A percentile compares a stretch with the other conserved stretches of the same genome.
These are phyloP conservation scores for Penicillium arizonense DNA, from an alignment of 495 filamentous ascomycete genomes.

Conservation along the genomic window DNA sequence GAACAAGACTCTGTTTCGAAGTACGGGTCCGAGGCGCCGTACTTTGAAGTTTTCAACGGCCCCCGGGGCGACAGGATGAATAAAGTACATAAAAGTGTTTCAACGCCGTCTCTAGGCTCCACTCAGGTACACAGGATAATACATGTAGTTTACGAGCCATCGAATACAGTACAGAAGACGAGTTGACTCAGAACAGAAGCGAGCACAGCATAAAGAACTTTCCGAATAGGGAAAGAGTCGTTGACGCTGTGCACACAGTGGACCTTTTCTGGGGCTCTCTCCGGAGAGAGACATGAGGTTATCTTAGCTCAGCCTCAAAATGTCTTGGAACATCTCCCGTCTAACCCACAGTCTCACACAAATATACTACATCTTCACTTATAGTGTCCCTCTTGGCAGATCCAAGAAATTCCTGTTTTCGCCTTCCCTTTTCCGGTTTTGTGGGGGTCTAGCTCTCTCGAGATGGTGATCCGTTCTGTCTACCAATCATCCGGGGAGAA, in stretches of 20 bases:
- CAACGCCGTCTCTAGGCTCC: no score
- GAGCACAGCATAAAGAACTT: not conserved
- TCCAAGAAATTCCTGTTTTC: conserved; percentile 20
- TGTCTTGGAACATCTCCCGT: conserved; percentile 2
- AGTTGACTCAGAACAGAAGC: not conserved
- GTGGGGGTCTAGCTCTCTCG: not conserved
- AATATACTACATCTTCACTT: not conserved
- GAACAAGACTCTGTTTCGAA: no score
- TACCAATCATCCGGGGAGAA: no score
- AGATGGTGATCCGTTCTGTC: no score
- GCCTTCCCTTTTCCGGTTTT: conserved; percentile 12
- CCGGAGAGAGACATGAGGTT: not conserved
- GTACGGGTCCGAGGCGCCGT: no score
- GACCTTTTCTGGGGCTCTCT: not conserved
- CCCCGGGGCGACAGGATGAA: no score
- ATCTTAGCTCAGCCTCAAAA: conserved; percentile 2
- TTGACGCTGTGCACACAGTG: not conserved
- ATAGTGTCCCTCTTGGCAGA: conserved; percentile 9
- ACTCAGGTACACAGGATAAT: not conserved
- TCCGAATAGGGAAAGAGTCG: not conserved
- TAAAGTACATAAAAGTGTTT: no score
- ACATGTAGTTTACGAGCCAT: no score
- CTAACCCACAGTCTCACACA: conserved; percentile 9
- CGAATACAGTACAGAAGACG: no score
- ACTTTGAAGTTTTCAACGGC: no score